Base-by-base conservation (phyloP, 1,284 basidiomycete species). In the Irpex sp. region DNA sequence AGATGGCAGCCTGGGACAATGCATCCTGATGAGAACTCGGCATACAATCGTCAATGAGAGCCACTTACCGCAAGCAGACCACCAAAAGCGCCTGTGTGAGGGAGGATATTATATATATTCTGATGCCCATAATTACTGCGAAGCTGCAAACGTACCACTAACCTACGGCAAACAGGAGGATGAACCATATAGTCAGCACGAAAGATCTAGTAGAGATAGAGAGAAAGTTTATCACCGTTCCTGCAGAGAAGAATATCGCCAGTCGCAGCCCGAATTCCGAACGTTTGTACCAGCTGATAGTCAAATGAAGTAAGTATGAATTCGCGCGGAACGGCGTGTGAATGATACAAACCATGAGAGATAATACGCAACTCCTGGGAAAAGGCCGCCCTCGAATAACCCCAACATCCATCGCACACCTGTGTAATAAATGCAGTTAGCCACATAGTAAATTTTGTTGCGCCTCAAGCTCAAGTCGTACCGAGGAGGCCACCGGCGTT, bases 221-320 rank as follows among this genome's bases (percentile, higher is more conserved):
- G 17, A 8, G 11, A 3, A 15, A 21, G 9, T 21, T 2, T 1
- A 89, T 26, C 26, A 26, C 81, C 3, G 86, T 89, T 0, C 88
- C 88, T 6, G 88, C 88, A 0, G 88, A 88, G 76, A 92, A 91
- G 76, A 92, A 92, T 19, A 90, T 71, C 1, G 89, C 88, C 9
- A 86, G 82, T 31, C 85, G 73, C 54, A 84, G 77, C 61, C 87
- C 89, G 61, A 88, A 89, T 67, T 91, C 89, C 5, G 84, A 85
- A 33, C 87, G 87, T 68, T 86, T 77, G 71, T 76, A 76, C 74
- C 74, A 76, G 63, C 74, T 75, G 65, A 50, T 55, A 50, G 49
- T 8, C 17, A 8, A 2, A 50, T 8, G 8, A 19, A 5, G 15
- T 33, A 43, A 26, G 5, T 47, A 35, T 35, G 39, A 39, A 19